A percentile compares a stretch with the other conserved stretches of the same genome.
These are phyloP conservation scores for Termitomyces sp. DNA, from an alignment of 768 basidiomycete species.

Conservation along the genomic window DNA sequence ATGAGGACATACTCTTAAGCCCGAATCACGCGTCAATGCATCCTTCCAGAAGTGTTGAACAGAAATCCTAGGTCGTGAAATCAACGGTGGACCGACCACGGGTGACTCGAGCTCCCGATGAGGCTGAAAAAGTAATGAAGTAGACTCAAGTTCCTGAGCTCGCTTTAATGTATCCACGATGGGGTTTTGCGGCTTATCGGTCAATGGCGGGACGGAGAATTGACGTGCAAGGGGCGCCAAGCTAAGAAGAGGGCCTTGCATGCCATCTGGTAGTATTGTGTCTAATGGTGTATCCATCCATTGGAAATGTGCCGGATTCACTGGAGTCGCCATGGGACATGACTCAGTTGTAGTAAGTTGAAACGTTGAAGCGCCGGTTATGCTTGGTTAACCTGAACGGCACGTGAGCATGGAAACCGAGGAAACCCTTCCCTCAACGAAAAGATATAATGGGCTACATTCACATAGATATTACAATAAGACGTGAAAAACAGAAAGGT, in stretches of 20 bases:
- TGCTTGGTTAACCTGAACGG: neutral
- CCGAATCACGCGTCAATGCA: constrained; percentile 17
- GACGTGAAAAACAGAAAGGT: neutral
- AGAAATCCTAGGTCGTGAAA: neutral
- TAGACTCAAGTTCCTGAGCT: constrained; percentile 9
- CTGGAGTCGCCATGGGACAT: constrained; percentile 8
- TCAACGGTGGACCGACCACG: constrained; percentile 16
- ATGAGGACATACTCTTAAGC: constrained; percentile 15
- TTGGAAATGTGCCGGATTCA: neutral
- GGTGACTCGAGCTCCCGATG: constrained; percentile 26
- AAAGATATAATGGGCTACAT: neutral
- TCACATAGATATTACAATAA: neutral
- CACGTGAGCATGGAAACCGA: neutral
- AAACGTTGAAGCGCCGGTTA: too few relatives aligned
- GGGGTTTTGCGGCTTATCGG: constrained; percentile 75
- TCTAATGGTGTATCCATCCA: constrained; percentile 3
- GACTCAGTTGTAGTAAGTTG: neutral
- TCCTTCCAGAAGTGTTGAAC: constrained; percentile 15
- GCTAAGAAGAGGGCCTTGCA: constrained; percentile 16
- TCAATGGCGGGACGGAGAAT: constrained; percentile 62
- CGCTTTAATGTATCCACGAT: constrained; percentile 55
- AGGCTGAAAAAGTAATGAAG: constrained; percentile 12
- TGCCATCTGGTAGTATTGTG: constrained; percentile 16
- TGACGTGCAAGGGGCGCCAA: constrained; percentile 30
- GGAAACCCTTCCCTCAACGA: too few relatives aligned